Evolutionary conservation across 495 filamentous ascomycete species (phyloP), one percentile per base, ranked within the genome.

Genomic region (Penicillium roqueforti): DNA sequence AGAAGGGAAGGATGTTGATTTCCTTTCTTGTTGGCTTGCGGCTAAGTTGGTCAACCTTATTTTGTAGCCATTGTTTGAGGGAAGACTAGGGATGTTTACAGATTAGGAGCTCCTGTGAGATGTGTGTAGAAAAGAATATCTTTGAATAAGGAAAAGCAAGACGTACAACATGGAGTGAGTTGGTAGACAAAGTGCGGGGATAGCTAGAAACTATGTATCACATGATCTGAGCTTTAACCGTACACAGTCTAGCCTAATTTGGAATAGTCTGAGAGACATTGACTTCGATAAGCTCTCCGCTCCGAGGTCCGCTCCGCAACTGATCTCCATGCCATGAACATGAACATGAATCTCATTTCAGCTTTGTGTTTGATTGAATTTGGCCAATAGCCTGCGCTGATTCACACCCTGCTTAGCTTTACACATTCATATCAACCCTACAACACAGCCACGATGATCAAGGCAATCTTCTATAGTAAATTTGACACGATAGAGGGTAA

Each of bases 401-500:
- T 48, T 28, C 3, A 47, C 5, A 9, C 10, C 16, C 22, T n/a
- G 13, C 20, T 23, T 19, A 3, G 3, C 22, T 26, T n/a, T 14
- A 19, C 49, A 19, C 46, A 48, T 46, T 45, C 36, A 59, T 57
- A n/a, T 36, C 37, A 37, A 44, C 25, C 9, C 25, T 34, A 46
- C 28, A 40, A 9, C 57, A 26, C 8, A 16, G 40, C 45, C 62
- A 69, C 49, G 45, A 77, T 77, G 90, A 96, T 97, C 70, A 88
- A 92, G 61, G 88, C 89, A 53, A 95, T 97, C 54, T 98, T 97
- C 76, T 97, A 92, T 70, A 88, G 89, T 56, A 85, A 87, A 53
- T 98, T 98, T 74, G 88, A 97, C 61, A 86, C 88, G 11, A 80
- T 88, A 58, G 86, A 95, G 81, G 92, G 92, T 91, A 74, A 57